A percentile compares a stretch with the other conserved stretches of the same genome.
phyloP scores from a whole-genome alignment of 495 filamentous ascomycete genomes.

The Neurospora intermedia region DNA sequence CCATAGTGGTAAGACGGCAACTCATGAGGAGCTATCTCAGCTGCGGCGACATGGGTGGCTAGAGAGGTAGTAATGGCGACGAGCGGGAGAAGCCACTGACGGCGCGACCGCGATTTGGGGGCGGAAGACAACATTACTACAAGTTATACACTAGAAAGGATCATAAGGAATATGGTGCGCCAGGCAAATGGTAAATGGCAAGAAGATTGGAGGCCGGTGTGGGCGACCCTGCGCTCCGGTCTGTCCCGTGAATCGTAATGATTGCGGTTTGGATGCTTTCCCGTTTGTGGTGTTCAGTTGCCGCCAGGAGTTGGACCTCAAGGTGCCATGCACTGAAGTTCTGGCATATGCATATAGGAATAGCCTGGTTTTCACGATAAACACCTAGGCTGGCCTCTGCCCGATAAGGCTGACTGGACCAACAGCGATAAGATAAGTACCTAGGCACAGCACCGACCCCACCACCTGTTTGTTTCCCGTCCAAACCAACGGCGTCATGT shows the following conservation, averaged over 20 bases:
- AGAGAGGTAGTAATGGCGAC: background rate
- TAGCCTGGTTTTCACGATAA: background rate
- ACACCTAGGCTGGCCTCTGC: background rate
- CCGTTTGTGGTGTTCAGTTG: background rate
- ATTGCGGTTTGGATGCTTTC: background rate
- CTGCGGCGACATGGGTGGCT: background rate
- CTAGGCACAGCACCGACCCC: no score
- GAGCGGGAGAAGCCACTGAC: background rate
- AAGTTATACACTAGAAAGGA: background rate
- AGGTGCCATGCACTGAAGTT: background rate
- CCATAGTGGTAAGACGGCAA: slow-evolving; percentile 40
- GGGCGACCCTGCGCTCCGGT: background rate
- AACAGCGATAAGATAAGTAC: background rate
- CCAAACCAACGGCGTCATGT: background rate
- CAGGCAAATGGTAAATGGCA: background rate
- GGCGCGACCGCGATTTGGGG: background rate
- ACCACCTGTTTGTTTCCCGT: background rate
- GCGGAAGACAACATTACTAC: background rate
- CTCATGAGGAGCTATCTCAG: background rate
- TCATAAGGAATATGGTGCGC: background rate
- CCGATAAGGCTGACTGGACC: background rate
- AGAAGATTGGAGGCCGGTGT: background rate
- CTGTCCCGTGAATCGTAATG: background rate
- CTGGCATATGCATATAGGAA: background rate
- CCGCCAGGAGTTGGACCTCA: background rate